Base-by-base conservation (phyloP, 306 rosid genomes). In the Fragaria vesca region DNA sequence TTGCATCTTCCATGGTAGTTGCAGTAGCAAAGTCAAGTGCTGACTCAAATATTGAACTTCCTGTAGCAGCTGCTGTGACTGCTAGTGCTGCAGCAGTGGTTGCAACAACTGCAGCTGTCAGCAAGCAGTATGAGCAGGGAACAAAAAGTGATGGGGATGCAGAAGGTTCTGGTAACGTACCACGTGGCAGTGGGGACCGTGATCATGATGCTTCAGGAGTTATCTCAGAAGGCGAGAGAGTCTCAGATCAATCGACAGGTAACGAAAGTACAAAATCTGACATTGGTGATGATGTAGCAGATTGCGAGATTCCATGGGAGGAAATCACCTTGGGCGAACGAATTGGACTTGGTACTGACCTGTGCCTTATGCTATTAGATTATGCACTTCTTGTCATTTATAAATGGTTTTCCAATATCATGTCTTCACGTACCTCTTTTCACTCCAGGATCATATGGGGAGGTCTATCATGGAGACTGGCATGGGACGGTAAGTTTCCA, bases 61-160 rank as follows among this genome's bases (percentile, higher is more conserved):
- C 97, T 28, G 97, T 91, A 61, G 90, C 97, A 21, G 98, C 97
- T 46, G 98, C 98, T 77, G 98, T 97, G 51, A 91, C 98, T 40
- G 97, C 96, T 69, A 90, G 95, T 55, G 97, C 98, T 69, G 98
- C 97, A 76, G 98, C 96, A 66, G 98, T 95, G 72, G 97, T 93
- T 55, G 98, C 97, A 79, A 90, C 97, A 62, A 92, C 97, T 79
- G 97, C 93, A 67, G 98, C 93, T 69, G 97, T 93, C 76, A 88
- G 75, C 81, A 93, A 84, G 87, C 95, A 90, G 77, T 90, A 85
- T 71, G 98, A 92, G 67, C 96, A 80, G 79, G 93, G 91, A 36
- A 81, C 73, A 81, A 85, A 84, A 81, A 88, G 91, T 71, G 92
- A 90, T 63, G 89, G 86, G 50, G 98, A 89, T 76, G 66, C 82